phyloP scores from a whole-genome alignment of 1,284 basidiomycete species.

The Microbotryum violaceum region DNA sequence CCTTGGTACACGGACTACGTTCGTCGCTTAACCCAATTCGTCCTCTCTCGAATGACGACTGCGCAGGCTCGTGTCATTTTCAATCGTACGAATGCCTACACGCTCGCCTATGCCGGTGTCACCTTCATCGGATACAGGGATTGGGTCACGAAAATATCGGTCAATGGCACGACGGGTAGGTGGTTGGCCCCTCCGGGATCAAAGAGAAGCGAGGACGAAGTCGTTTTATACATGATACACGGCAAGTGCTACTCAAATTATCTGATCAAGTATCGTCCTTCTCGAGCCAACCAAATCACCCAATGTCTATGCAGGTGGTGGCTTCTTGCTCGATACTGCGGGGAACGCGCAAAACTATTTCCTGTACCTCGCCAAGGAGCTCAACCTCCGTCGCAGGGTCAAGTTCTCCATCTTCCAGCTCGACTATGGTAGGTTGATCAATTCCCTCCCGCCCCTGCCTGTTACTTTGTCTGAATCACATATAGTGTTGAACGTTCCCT shows the following conservation, averaged over 20 bases:
- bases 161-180: conserved; percentile 10
- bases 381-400: conserved; percentile 15
- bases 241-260: neutral
- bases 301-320: neutral
- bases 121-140: conserved; percentile 6
- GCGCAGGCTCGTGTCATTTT: conserved; percentile 20
- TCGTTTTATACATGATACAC: conserved; percentile 14
- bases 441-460: too few relatives aligned
- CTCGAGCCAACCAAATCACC: neutral
- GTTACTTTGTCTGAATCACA: too few relatives aligned
- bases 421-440: conserved; percentile 13
- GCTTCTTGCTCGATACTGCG: conserved; percentile 7
- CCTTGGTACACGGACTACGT: conserved; percentile 6
- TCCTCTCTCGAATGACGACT: conserved; percentile 3
- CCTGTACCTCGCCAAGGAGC: conserved; percentile 10
- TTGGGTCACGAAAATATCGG: conserved; percentile 9
- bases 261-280: too few relatives aligned
- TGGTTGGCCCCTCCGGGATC: conserved; percentile 18
- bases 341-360: conserved; percentile 10
- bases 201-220: conserved; percentile 11
- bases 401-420: conserved; percentile 17
- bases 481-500: too few relatives aligned
- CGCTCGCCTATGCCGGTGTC: neutral
- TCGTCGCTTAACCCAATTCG: conserved; percentile 11
- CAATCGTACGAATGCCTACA: conserved; percentile 11